These are phyloP conservation scores for Ganoderma lingzhi DNA, from an alignment of 1,284 basidiomycete genomes.

Conservation along the genomic window DNA sequence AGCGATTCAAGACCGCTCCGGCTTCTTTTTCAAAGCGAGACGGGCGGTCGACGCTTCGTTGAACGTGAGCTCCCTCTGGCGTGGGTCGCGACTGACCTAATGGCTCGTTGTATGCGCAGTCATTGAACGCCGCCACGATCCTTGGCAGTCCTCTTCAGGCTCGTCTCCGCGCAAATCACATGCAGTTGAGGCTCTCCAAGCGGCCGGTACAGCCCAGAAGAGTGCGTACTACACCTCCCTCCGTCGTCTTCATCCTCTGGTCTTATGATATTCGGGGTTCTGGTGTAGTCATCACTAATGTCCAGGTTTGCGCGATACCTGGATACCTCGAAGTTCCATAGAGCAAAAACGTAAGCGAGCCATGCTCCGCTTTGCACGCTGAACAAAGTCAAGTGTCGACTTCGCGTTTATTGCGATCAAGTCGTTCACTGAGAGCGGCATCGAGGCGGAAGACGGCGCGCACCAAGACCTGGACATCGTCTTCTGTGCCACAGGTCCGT, in stretches of 20 bases:
- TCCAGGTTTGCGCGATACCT: slow-evolving; percentile 64
- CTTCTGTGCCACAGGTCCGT: slow-evolving; percentile 37
- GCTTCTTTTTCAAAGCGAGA: slow-evolving; percentile 58
- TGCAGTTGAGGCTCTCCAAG: slow-evolving; percentile 56
- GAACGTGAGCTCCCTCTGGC: slow-evolving; percentile 49
- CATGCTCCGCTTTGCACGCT: not conserved
- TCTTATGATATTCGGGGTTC: not conserved
- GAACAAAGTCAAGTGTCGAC: slow-evolving; percentile 48
- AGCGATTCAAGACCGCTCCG: slow-evolving; percentile 51
- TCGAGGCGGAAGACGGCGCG: slow-evolving; percentile 62
- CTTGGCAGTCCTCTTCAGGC: not conserved
- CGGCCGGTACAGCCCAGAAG: slow-evolving; percentile 63
- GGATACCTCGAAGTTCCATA: slow-evolving; percentile 71
- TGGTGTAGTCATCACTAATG: slow-evolving; percentile 60
- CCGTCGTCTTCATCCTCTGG: not conserved
- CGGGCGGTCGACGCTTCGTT: slow-evolving; percentile 57
- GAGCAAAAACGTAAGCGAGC: slow-evolving; percentile 56
- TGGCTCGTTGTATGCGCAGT: slow-evolving; percentile 51
- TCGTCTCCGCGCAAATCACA: slow-evolving; percentile 55
- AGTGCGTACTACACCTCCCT: slow-evolving; percentile 42
- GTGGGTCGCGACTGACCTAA: not conserved
- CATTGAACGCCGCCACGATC: not conserved
- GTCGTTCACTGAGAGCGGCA: slow-evolving; percentile 58
- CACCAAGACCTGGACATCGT: slow-evolving; percentile 64
- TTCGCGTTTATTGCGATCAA: slow-evolving; percentile 61